These are phyloP conservation scores for Trichoderma guizhouense DNA, from an alignment of 2,329 filamentous ascomycete species.

Conservation along the genomic window DNA sequence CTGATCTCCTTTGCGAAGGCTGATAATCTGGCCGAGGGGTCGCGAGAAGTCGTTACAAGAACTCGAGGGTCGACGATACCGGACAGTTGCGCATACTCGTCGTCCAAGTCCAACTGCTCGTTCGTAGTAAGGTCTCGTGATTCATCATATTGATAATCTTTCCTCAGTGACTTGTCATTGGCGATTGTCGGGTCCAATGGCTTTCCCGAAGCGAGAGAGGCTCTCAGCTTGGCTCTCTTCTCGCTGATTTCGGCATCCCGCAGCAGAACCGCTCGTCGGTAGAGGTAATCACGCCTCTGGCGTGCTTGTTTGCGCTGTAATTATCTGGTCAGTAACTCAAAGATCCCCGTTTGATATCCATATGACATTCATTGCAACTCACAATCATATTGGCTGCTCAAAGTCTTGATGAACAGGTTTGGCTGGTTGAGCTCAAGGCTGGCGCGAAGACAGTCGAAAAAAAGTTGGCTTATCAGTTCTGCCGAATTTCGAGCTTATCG, in stretches of 20 bases:
- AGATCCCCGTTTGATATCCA: neutral
- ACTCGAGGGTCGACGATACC: conserved; percentile 87
- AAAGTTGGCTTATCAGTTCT: conserved; percentile 33
- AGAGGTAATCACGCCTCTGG: conserved; percentile 61
- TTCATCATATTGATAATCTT: conserved; percentile 94
- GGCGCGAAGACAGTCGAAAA: conserved; percentile 18
- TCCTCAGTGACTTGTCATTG: conserved; percentile 77
- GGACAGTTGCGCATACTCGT: conserved; percentile 88
- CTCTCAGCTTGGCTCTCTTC: conserved; percentile 82
- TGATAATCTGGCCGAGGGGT: conserved; percentile 78
- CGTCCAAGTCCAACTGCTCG: conserved; percentile 72
- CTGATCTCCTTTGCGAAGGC: conserved; percentile 92
- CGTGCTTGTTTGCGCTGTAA: conserved; percentile 41
- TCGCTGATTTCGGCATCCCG: conserved; percentile 90
- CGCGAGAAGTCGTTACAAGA: conserved; percentile 85
- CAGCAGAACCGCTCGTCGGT: conserved; percentile 80
- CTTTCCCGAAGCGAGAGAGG: conserved; percentile 84
- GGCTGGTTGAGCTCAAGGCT: neutral
- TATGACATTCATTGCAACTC: conserved; percentile 15
- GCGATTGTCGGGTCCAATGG: conserved; percentile 78
- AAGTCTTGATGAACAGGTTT: neutral
- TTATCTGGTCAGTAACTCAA: neutral
- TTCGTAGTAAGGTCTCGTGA: conserved; percentile 65
- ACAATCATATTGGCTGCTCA: conserved; percentile 18
- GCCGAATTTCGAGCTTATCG: conserved; percentile 27